Base-by-base conservation (phyloP, 75 land plant species). In the Pinus tabuliformis region DNA sequence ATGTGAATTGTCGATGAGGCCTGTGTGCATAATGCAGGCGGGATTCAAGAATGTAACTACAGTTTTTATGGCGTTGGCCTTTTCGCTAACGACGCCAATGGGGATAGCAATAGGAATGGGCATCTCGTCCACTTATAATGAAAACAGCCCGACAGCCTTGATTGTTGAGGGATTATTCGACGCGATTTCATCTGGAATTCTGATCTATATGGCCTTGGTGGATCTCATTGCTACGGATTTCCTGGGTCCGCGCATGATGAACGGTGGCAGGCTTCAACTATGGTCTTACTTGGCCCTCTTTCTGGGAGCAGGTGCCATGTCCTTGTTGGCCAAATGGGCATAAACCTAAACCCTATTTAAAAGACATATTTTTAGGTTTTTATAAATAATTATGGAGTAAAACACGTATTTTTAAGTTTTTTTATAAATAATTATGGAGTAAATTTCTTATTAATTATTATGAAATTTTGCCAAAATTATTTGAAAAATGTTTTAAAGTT, bases 161-260 rank as follows among this genome's bases (percentile, higher is more conserved):
- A 75, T 83, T 26, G 78, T 85, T 5, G 45, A 85, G 49, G 86
- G 87, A 16, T 22, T 83, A 6, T 83, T 85, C 30, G 86, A 83
- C 54, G 30, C 86, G 6, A 56, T 54, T 7, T 83, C 87, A 4
- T 62, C 78, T 1, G 87, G 87, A 20, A 85, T 85, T 49, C 86
- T 83, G 9, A 74, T 83, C 5, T 83, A 85, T 33, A 85, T 85
- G 87, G 72, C 87, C 9, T 57, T 85, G 14, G 86, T 85, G 24
- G 85, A 84, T 79, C 74, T 84, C 42, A 71, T 84, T 24, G 85
- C 85, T 16, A 56, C 86, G 26, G 78, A 83, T 37, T 85, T 85
- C 56, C 73, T 83, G 14, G 70, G 77, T 70, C 45, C 30, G 22
- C 72, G 81, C 6, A 85, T 83, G 87, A 77, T 56, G 12, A 26